These are phyloP conservation scores for Nicotiana undulata DNA, from an alignment of 257 asterid species.

Conservation along the genomic window DNA sequence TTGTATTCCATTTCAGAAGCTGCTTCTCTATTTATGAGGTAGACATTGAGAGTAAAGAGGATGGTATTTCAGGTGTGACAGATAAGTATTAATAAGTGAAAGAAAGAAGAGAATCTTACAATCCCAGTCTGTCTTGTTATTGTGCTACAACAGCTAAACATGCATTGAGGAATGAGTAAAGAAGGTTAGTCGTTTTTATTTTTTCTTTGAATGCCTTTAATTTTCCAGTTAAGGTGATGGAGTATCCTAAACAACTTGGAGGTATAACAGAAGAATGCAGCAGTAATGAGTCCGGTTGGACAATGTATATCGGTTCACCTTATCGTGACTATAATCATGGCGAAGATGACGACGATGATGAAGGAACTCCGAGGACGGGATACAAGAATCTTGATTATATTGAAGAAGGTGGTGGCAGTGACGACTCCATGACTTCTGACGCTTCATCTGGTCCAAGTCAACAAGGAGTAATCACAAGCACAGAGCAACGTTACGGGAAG, in stretches of 20 bases:
- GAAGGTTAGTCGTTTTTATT: slow-evolving; percentile 17
- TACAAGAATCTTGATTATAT: slow-evolving; percentile 1
- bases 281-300: slow-evolving; percentile 97
- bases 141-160: background rate
- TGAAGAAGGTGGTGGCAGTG: slow-evolving; percentile 44
- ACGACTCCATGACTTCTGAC: slow-evolving; percentile 92
- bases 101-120: background rate
- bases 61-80: slow-evolving; percentile 9
- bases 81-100: slow-evolving; percentile 19
- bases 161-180: background rate
- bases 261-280: slow-evolving; percentile 56
- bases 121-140: background rate
- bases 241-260: slow-evolving; percentile 39
- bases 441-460: slow-evolving; percentile 86
- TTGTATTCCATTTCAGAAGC: slow-evolving; percentile 49
- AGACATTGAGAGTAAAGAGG: slow-evolving; percentile 39
- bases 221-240: slow-evolving; percentile 33
- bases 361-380: slow-evolving; percentile 14
- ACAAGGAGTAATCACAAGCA: slow-evolving; percentile 20
- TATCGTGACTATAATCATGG: slow-evolving; percentile 18
- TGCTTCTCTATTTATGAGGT: slow-evolving; percentile 63
- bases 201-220: slow-evolving; percentile 17
- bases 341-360: slow-evolving; percentile 20
- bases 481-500: slow-evolving; percentile 4
- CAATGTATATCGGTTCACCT: slow-evolving; percentile 64